phyloP scores from a whole-genome alignment of 371 early-diverging fungal species.

The Sporodiniella umbellata region DNA sequence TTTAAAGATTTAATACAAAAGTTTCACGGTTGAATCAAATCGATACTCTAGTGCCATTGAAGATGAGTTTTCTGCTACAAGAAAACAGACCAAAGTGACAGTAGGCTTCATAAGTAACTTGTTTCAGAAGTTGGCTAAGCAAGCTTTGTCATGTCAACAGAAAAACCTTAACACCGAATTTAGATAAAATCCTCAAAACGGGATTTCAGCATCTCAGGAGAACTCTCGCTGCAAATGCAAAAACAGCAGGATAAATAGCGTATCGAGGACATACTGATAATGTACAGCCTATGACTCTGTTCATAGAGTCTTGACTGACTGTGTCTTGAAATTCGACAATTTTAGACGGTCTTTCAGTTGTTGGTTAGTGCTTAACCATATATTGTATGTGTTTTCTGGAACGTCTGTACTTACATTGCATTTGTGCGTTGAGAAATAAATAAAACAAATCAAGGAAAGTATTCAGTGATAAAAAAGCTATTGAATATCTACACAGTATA shows the following conservation, averaged over 20 bases:
- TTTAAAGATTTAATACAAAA: conserved; percentile 6
- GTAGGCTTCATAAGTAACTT: conserved; percentile 3
- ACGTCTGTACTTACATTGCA: too few relatives aligned
- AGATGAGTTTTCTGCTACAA: not conserved
- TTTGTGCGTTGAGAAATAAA: too few relatives aligned
- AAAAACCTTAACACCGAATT: conserved; percentile 10
- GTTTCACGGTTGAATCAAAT: not conserved
- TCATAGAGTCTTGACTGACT: conserved; percentile 1
- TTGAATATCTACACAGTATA: too few relatives aligned
- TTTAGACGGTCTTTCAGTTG: not conserved
- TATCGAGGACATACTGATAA: conserved; percentile 1
- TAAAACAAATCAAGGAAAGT: too few relatives aligned
- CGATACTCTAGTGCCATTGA: too few relatives aligned
- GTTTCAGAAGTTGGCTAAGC: not conserved
- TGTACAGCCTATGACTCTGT: conserved; percentile 5
- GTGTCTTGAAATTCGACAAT: conserved; percentile 5
- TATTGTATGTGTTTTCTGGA: too few relatives aligned
- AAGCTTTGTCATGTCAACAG: conserved; percentile 6
- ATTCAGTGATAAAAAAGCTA: too few relatives aligned
- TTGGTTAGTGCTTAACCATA: too few relatives aligned
- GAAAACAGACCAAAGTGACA: conserved; percentile 3
- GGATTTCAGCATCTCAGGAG: conserved; percentile 1
- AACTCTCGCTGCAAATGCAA: conserved; percentile 8
- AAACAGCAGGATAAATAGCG: conserved; percentile 2
- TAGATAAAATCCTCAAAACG: conserved; percentile 5